Percentiles rank a stretch among this genome's conserved stretches.
These are phyloP conservation scores for Boletus smithii DNA, from an alignment of 1,284 basidiomycete species.

Conservation along the genomic window DNA sequence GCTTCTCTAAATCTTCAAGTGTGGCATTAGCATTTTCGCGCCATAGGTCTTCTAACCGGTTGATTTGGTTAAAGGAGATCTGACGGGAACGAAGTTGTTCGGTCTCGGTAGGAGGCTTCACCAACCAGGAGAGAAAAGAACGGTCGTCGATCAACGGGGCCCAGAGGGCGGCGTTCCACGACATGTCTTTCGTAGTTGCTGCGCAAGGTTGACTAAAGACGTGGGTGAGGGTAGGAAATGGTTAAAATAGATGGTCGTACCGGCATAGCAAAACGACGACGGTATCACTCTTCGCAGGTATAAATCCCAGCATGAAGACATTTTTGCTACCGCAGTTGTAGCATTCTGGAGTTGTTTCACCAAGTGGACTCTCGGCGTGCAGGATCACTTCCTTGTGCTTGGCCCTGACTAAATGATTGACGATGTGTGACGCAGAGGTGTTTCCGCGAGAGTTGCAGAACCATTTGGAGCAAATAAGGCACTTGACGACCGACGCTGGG, in stretches of 20 bases:
- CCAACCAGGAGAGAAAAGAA: constrained; percentile 97
- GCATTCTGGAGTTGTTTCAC: constrained; percentile 96
- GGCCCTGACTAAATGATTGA: constrained; percentile 97
- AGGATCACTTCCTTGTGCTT: constrained; percentile 99
- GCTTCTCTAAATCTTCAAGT: constrained; percentile 94
- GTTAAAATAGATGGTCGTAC: constrained; percentile 42
- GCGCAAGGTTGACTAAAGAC: constrained; percentile 88
- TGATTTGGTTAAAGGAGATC: constrained; percentile 96
- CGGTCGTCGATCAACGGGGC: constrained; percentile 98
- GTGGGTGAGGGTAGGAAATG: constrained; percentile 7
- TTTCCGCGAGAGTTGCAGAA: constrained; percentile 99
- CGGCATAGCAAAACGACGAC: constrained; percentile 98
- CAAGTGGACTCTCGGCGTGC: constrained; percentile 92
- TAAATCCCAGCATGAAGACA: constrained; percentile 98
- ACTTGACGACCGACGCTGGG: constrained; percentile 96
- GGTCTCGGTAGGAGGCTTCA: constrained; percentile 93
- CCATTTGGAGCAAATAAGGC: constrained; percentile 95
- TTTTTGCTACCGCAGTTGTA: constrained; percentile 99
- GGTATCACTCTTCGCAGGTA: constrained; percentile 98
- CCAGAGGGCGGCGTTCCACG: constrained; percentile 98
- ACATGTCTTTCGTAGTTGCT: constrained; percentile 94
- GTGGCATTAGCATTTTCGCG: constrained; percentile 94
- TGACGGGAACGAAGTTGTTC: constrained; percentile 94
- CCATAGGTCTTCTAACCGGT: constrained; percentile 97
- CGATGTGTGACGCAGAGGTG: constrained; percentile 97